Percentiles rank a stretch among this genome's conserved stretches.
phyloP scores from a whole-genome alignment of 148 eudicot species.

The Suaeda aralocaspica region DNA sequence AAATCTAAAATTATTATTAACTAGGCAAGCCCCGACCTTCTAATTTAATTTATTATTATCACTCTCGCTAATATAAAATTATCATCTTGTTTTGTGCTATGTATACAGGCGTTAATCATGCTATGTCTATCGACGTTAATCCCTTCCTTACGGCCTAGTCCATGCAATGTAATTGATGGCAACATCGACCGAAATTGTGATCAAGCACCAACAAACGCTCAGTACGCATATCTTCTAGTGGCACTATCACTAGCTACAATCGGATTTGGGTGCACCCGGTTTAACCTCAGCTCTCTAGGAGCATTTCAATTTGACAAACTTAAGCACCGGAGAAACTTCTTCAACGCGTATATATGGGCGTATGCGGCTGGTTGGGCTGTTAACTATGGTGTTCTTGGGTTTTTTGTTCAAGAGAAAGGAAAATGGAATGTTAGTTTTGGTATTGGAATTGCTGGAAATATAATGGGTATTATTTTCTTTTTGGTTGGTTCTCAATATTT shows the following conservation, averaged over 20 bases:
- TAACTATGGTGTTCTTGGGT: background rate
- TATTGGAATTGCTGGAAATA: background rate
- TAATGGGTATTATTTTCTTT: background rate
- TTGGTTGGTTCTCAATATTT: constrained; percentile 2
- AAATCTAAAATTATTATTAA: too few species aligned
- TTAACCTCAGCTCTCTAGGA: background rate
- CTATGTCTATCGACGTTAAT: background rate
- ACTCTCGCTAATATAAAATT: too few species aligned
- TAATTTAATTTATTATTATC: too few species aligned
- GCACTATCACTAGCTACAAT: background rate
- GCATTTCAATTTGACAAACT: background rate
- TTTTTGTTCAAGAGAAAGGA: background rate
- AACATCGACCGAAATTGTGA: background rate
- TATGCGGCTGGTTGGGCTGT: background rate
- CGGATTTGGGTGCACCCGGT: background rate
- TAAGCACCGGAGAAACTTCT: background rate
- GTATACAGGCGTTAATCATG: background rate
- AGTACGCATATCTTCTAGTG: background rate
- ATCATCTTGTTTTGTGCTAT: background rate
- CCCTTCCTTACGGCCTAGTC: background rate
- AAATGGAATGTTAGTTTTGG: background rate
- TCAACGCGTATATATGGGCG: background rate
- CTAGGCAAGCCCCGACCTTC: too few species aligned
- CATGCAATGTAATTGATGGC: background rate
- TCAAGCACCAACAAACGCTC: background rate